Conservation (phyloP, 371 early-diverging fungal species). For the Mortierella sp. region DNA sequence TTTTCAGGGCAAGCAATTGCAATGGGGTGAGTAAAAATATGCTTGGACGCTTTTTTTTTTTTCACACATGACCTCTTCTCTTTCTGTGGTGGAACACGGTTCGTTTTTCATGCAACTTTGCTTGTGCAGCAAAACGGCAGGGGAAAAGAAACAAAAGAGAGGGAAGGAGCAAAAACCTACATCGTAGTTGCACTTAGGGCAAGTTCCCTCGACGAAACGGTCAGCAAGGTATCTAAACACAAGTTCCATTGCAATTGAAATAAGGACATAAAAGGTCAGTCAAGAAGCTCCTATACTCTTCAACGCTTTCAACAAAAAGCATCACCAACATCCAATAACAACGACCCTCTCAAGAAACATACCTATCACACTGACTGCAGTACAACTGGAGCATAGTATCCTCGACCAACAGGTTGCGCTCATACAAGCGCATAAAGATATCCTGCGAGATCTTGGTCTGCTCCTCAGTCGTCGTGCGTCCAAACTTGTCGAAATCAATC, state of each 20-base stretch:
- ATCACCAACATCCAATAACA: neutral
- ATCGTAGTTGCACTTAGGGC: slow-evolving; percentile 93
- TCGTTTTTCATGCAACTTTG: neutral
- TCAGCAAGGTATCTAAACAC: slow-evolving; percentile 96
- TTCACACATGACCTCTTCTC: neutral
- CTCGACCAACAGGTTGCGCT: slow-evolving; percentile 83
- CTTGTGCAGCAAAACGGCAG: neutral
- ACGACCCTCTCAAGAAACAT: slow-evolving; percentile 25
- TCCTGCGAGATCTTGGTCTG: slow-evolving; percentile 97
- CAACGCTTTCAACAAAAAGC: neutral
- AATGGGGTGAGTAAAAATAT: neutral
- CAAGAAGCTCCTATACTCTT: neutral
- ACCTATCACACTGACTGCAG: slow-evolving; percentile 91
- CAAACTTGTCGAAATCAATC: slow-evolving; percentile 97
- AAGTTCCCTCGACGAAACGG: slow-evolving; percentile 98
- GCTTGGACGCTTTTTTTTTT: neutral
- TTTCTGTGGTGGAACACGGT: neutral
- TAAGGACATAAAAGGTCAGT: neutral
- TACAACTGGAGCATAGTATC: slow-evolving; percentile 92
- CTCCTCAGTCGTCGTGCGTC: slow-evolving; percentile 92
- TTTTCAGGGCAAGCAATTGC: neutral
- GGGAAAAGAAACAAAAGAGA: neutral
- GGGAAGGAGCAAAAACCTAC: slow-evolving; percentile 36
- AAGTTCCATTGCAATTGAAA: slow-evolving; percentile 14
- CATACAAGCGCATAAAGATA: slow-evolving; percentile 88